Conservation (phyloP, 1,139 yeast species). For the Saccharomyces hybrid region DNA sequence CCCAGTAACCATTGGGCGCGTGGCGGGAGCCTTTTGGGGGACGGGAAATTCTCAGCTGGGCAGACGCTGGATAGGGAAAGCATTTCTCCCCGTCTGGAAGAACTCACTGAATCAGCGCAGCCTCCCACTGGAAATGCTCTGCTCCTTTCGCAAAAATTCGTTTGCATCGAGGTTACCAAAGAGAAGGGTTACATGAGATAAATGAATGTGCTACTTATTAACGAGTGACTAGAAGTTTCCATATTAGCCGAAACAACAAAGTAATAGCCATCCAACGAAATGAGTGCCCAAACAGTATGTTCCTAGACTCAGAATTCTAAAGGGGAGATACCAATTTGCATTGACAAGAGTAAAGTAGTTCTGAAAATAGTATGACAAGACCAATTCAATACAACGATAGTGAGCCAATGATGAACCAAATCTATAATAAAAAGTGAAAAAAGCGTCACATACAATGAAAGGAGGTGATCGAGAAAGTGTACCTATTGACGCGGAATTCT, state of each 20-base stretch:
- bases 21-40: too few relatives aligned
- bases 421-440: too few relatives aligned
- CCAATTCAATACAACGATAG: not conserved
- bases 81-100: not conserved
- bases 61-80: not conserved
- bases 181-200: not conserved
- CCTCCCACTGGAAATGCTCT: not conserved
- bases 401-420: too few relatives aligned
- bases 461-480: too few relatives aligned
- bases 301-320: not conserved
- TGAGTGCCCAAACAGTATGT: constrained; percentile 33
- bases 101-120: not conserved
- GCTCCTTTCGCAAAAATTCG: not conserved
- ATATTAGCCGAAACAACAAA: constrained; percentile 8
- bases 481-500: too few relatives aligned
- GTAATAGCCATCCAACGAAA: constrained; percentile 23
- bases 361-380: constrained; percentile 2
- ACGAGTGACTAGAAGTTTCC: constrained; percentile 2
- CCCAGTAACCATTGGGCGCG: too few relatives aligned
- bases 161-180: not conserved
- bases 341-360: not conserved
- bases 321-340: not conserved
- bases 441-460: too few relatives aligned
- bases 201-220: constrained; percentile 1
- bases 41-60: not conserved